Evolutionary conservation across 768 basidiomycete species (phyloP), one percentile per base, ranked within the genome.

Genomic region (Lactifluus subvellereus): DNA sequence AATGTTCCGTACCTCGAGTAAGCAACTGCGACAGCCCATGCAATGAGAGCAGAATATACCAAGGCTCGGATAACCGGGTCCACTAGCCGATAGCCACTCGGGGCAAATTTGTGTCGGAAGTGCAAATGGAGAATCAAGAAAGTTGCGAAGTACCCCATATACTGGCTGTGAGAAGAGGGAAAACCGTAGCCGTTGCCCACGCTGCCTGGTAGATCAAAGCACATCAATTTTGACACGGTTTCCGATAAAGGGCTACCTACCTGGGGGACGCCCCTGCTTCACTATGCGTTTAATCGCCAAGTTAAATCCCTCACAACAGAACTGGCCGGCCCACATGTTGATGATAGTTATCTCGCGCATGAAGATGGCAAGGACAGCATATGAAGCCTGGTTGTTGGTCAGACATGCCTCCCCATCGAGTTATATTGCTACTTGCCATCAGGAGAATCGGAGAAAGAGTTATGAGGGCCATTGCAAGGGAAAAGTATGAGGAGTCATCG

Each of bases 151-250:
- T 89, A 94, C 16, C 84, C 91, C 91, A 94, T 92, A 72, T 87
- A 91, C 73, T 94, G 91, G 73, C 89, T 90, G 70, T 94, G 91
- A 14, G 89, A 91, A 0, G 91, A 92, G 0, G 91, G 91, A 68
- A 93, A 93, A 7, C 90, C 91, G 70, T 91, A 93, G 14, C 91
- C 91, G 59, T 80, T 80, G 20, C 85, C 86, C 52, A 83, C 72
- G 59, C 78, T 79, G 48, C 78, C 87, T 87, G 68, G 11, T 50
- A 11, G 61, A 20, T 27, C 40, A 43, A 16, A 9, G 27, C 45
- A 49, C 52, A 27, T 38, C 59, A 18, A 22, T 37, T 55, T 16
- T 66, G 42, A 60, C 22, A 27, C 45, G 32, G 54, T 18, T 49
- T 13, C 56, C 52, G 22, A 22, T 35, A 20, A 9, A 18, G 16